Evolutionary conservation across 176 grass and related monocot species (phyloP).

Genomic region (Bothriochloa decipiens): DNA sequence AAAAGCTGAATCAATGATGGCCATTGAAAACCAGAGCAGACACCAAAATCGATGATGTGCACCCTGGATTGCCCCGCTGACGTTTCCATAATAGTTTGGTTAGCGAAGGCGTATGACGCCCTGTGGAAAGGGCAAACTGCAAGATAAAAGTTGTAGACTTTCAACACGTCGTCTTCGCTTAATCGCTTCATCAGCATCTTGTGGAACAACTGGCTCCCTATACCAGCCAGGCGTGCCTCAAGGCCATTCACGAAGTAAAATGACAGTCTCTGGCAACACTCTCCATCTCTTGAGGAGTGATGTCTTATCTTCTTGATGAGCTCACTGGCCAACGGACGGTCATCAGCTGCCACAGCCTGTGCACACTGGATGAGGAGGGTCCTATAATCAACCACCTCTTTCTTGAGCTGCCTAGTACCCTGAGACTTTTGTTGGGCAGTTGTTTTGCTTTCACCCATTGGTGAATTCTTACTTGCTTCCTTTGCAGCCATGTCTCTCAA

Average conservation of each 20-base stretch:
- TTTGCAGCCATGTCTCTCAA: slow-evolving; percentile 9
- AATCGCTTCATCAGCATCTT: slow-evolving; percentile 15
- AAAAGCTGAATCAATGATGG: slow-evolving; percentile 62
- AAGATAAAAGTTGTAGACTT: slow-evolving; percentile 36
- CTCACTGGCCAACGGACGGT: slow-evolving; percentile 42
- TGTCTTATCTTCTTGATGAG: slow-evolving; percentile 47
- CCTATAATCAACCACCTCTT: slow-evolving; percentile 56
- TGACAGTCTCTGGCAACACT: slow-evolving; percentile 59
- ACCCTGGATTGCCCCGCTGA: slow-evolving; percentile 44
- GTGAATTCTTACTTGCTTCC: slow-evolving; percentile 2
- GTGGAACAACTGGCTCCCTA: slow-evolving; percentile 52
- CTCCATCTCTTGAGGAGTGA: slow-evolving; percentile 50
- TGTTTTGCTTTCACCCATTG: slow-evolving; percentile 15
- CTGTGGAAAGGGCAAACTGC: slow-evolving; percentile 46
- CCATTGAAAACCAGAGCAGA: slow-evolving; percentile 75
- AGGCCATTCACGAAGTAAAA: slow-evolving; percentile 57
- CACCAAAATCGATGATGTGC: slow-evolving; percentile 77
- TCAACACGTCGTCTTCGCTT: slow-evolving; percentile 39
- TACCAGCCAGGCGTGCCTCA: slow-evolving; percentile 61
- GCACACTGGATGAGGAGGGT: slow-evolving; percentile 65
- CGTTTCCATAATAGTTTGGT: slow-evolving; percentile 53
- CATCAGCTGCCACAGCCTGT: slow-evolving; percentile 52
- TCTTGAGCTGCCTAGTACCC: slow-evolving; percentile 36
- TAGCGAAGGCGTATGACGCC: slow-evolving; percentile 46
- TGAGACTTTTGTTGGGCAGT: slow-evolving; percentile 9